Evolutionary conservation across 345 rosid species (phyloP).

Genomic region (Arabidopsis suecica): DNA sequence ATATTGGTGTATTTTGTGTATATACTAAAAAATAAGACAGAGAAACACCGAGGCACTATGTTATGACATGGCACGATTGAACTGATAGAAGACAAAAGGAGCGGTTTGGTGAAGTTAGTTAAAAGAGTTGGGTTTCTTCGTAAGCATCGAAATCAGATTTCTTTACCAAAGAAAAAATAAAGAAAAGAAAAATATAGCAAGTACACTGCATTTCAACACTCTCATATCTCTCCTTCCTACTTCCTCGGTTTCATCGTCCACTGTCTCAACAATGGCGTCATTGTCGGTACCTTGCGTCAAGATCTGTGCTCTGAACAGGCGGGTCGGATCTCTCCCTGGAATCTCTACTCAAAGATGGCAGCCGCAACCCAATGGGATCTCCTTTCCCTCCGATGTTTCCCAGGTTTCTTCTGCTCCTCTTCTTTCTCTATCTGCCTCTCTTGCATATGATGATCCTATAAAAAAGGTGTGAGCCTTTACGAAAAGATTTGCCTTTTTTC

Average conservation of each 20-base stretch:
- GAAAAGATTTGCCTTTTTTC: constrained; percentile 1
- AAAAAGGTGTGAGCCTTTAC: constrained; percentile 31
- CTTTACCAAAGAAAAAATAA: neutral
- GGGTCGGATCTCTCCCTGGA: constrained; percentile 51
- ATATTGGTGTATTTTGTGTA: neutral
- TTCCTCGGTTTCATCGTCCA: constrained; percentile 45
- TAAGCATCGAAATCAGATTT: constrained; percentile 43
- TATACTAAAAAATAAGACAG: neutral
- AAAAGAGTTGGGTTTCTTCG: constrained; percentile 30
- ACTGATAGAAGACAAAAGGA: constrained; percentile 21
- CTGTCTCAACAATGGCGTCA: constrained; percentile 58
- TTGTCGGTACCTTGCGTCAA: constrained; percentile 68
- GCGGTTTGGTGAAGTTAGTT: constrained; percentile 30
- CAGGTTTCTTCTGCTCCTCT: constrained; percentile 49
- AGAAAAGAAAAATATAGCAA: too few relatives aligned
- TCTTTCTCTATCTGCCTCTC: neutral
- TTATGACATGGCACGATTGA: neutral
- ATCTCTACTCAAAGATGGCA: constrained; percentile 28
- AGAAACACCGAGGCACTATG: constrained; percentile 1
- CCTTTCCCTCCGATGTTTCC: constrained; percentile 47
- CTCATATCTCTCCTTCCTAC: constrained; percentile 4
- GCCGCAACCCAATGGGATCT: constrained; percentile 41
- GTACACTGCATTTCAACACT: neutral
- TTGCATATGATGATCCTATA: neutral
- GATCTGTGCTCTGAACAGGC: constrained; percentile 50